Percentiles rank a stretch among this genome's conserved stretches.
These are phyloP conservation scores for Calamus simplicifolius DNA, from an alignment of 176 grass and related monocot species.

Conservation along the genomic window DNA sequence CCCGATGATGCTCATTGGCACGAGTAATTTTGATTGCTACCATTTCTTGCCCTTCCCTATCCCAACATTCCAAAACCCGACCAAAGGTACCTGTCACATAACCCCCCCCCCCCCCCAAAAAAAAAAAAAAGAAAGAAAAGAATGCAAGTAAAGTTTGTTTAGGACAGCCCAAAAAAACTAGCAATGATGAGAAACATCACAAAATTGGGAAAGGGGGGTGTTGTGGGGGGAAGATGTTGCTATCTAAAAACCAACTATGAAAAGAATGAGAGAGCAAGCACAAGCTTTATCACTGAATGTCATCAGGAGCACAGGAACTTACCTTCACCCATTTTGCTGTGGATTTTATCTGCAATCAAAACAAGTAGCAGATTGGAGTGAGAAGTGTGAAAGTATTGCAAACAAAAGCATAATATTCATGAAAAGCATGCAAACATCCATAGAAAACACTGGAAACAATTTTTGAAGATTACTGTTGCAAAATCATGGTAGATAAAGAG, in stretches of 20 bases:
- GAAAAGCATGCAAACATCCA: background rate
- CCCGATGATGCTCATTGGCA: constrained; percentile 59
- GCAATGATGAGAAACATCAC: too few relatives aligned
- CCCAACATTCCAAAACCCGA: constrained; percentile 91
- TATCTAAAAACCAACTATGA: too few relatives aligned
- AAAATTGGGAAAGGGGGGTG: too few relatives aligned
- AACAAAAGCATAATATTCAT: background rate
- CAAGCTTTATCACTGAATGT: too few relatives aligned
- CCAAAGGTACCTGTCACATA: constrained; percentile 62
- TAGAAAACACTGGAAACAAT: too few relatives aligned
- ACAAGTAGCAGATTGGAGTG: background rate
- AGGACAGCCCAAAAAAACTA: too few relatives aligned
- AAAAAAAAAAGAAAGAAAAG: background rate
- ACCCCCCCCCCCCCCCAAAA: too few relatives aligned
- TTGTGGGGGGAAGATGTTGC: too few relatives aligned
- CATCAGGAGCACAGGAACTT: background rate
- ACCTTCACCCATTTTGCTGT: constrained; percentile 20
- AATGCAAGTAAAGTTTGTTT: background rate
- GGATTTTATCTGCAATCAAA: constrained; percentile 15
- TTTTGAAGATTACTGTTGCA: too few relatives aligned
- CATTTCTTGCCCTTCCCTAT: constrained; percentile 84
- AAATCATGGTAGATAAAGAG: too few relatives aligned
- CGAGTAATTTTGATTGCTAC: constrained; percentile 84
- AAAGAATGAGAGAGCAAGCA: too few relatives aligned
- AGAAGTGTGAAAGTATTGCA: too few relatives aligned